These are phyloP conservation scores for Stygiomarasmius scandens DNA, from an alignment of 1,284 basidiomycete genomes.

Conservation along the genomic window DNA sequence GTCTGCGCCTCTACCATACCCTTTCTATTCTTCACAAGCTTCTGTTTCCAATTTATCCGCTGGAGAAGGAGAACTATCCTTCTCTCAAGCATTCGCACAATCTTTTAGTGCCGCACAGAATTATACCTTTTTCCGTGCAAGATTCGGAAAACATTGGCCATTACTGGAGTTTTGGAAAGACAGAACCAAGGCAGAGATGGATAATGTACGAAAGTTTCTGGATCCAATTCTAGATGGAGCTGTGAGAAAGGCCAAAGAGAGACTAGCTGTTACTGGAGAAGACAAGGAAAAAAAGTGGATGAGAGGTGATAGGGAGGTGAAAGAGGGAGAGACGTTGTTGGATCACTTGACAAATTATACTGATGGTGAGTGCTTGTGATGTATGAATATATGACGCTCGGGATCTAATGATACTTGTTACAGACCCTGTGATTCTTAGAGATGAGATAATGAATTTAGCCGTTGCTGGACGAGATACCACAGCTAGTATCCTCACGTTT, in stretches of 20 bases:
- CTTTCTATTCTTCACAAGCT: slow-evolving; percentile 23
- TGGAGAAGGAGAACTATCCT: too few species aligned
- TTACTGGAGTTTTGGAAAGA: slow-evolving; percentile 41
- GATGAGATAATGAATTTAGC: slow-evolving; percentile 41
- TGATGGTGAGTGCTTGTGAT: slow-evolving; percentile 31
- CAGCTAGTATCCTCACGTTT: slow-evolving; percentile 38
- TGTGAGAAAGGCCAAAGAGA: slow-evolving; percentile 24
- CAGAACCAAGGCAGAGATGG: slow-evolving; percentile 34
- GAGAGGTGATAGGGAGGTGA: slow-evolving; percentile 27
- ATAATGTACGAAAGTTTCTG: slow-evolving; percentile 33
- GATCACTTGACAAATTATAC: slow-evolving; percentile 41
- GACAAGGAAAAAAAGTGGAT: slow-evolving; percentile 12
- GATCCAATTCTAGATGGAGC: slow-evolving; percentile 39
- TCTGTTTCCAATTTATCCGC: background rate
- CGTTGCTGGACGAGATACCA: slow-evolving; percentile 43
- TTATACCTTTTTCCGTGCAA: slow-evolving; percentile 24
- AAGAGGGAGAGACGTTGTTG: slow-evolving; percentile 42
- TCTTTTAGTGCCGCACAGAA: slow-evolving; percentile 35
- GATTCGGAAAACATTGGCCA: slow-evolving; percentile 37
- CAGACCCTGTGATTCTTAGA: slow-evolving; percentile 30
- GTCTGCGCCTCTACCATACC: slow-evolving; percentile 36
- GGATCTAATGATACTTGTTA: too few species aligned
- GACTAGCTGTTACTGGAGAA: slow-evolving; percentile 13
- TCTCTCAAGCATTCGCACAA: slow-evolving; percentile 30
- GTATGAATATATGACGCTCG: too few species aligned